A percentile compares a stretch with the other conserved stretches of the same genome.
These are phyloP conservation scores for Torulaspora globosa DNA, from an alignment of 1,139 yeast species.

Conservation along the genomic window DNA sequence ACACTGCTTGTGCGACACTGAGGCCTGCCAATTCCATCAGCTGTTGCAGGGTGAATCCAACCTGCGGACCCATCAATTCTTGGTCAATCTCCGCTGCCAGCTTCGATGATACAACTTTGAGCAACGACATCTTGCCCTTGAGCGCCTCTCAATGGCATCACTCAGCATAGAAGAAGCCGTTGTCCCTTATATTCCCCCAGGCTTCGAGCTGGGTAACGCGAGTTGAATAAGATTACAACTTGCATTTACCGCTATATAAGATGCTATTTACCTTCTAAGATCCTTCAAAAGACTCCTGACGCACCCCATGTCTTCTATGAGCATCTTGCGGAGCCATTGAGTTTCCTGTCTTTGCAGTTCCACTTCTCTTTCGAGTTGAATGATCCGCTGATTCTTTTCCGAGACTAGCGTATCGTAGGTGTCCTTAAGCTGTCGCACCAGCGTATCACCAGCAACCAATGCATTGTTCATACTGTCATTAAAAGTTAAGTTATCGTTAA, in stretches of 20 bases:
- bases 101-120: slow-evolving; percentile 48
- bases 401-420: slow-evolving; percentile 30
- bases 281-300: slow-evolving; percentile 32
- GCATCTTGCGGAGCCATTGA: slow-evolving; percentile 36
- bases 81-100: slow-evolving; percentile 76
- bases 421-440: slow-evolving; percentile 21
- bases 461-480: slow-evolving; percentile 9
- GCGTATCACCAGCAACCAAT: slow-evolving; percentile 14
- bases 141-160: not conserved
- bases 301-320: slow-evolving; percentile 38
- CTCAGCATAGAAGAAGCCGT: not conserved
- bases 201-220: slow-evolving; percentile 6
- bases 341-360: slow-evolving; percentile 36
- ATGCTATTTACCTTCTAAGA: slow-evolving; percentile 16
- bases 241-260: slow-evolving; percentile 4
- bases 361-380: slow-evolving; percentile 32
- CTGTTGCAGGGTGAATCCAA: slow-evolving; percentile 84
- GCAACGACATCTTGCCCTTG: slow-evolving; percentile 16
- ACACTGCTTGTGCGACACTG: slow-evolving; percentile 85
- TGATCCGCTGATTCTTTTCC: slow-evolving; percentile 34
- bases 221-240: slow-evolving; percentile 3
- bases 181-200: slow-evolving; percentile 6
- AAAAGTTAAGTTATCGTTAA: slow-evolving; percentile 1
- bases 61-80: slow-evolving; percentile 78
- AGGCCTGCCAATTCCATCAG: slow-evolving; percentile 96